Percentiles rank a stretch among this genome's conserved stretches.
Conservation (phyloP, 345 rosid genomes). For the Tarenaya hassleriana region DNA sequence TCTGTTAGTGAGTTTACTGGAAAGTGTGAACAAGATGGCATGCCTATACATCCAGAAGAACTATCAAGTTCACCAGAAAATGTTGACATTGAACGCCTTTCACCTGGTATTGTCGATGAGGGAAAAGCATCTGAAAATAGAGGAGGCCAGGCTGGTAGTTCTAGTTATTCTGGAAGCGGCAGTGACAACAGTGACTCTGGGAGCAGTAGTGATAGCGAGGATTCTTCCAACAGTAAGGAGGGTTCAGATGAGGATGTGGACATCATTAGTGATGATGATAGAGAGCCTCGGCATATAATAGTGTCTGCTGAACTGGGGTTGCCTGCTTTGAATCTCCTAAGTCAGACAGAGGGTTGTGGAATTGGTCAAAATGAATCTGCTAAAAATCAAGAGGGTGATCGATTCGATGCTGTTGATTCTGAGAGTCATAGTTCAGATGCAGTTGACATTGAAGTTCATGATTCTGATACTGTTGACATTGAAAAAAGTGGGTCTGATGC, state of each 20-base stretch:
- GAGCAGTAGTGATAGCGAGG: constrained; percentile 91
- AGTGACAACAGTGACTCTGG: constrained; percentile 71
- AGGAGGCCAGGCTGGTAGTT: constrained; percentile 63
- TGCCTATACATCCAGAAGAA: constrained; percentile 28
- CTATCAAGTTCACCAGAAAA: constrained; percentile 37
- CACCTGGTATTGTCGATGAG: constrained; percentile 56
- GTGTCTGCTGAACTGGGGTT: constrained; percentile 39
- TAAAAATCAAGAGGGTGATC: constrained; percentile 44
- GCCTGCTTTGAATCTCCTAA: constrained; percentile 27
- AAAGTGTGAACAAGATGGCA: constrained; percentile 34
- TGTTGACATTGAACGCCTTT: constrained; percentile 42
- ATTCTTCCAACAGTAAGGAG: constrained; percentile 78
- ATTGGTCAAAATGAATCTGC: constrained; percentile 31
- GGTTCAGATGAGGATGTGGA: constrained; percentile 94
- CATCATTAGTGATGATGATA: constrained; percentile 85
- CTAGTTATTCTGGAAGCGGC: constrained; percentile 80
- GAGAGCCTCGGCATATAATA: constrained; percentile 39
- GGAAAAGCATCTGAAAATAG: constrained; percentile 57
- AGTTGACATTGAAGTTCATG: constrained; percentile 36
- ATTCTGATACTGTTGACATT: constrained; percentile 34
- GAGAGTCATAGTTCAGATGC: constrained; percentile 41
- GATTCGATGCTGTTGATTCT: constrained; percentile 36
- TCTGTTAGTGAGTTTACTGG: constrained; percentile 30
- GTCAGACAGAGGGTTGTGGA: constrained; percentile 25
- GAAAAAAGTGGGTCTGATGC: constrained; percentile 39